phyloP scores from a whole-genome alignment of 2,329 filamentous ascomycete species.

The Xenosphaeropsis pyriputrescens region DNA sequence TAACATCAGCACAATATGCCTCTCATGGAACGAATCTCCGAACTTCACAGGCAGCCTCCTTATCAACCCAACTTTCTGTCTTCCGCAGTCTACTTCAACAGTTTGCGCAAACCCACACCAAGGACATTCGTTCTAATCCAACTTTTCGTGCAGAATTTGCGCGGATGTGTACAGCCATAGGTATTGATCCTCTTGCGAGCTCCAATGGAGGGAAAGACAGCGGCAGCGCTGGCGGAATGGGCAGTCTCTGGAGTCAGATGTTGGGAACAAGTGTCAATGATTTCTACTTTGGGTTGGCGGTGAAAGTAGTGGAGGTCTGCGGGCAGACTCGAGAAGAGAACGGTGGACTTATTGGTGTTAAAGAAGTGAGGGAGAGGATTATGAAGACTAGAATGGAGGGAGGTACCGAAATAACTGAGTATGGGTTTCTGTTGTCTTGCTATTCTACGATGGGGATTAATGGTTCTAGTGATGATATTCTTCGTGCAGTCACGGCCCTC shows the following conservation, averaged over 20 bases:
- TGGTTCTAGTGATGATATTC: conserved; percentile 59
- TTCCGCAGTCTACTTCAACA: conserved; percentile 93
- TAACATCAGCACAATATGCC: conserved; percentile 81
- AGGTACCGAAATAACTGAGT: conserved; percentile 65
- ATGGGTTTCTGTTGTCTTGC: conserved; percentile 15
- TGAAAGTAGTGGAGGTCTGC: conserved; percentile 90
- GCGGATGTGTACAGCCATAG: conserved; percentile 95
- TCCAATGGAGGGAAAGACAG: conserved; percentile 33
- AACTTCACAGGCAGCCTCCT: conserved; percentile 66
- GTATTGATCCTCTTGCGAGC: conserved; percentile 83
- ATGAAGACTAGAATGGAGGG: conserved; percentile 61
- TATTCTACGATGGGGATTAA: not conserved
- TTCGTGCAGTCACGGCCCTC: conserved; percentile 76
- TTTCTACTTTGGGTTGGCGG: conserved; percentile 95
- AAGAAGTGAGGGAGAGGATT: conserved; percentile 66
- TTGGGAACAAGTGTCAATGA: conserved; percentile 87
- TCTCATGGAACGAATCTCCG: conserved; percentile 81
- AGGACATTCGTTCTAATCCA: conserved; percentile 91
- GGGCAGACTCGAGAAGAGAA: conserved; percentile 77
- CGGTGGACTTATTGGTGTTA: conserved; percentile 75
- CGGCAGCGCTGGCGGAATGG: conserved; percentile 24
- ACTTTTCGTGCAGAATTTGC: conserved; percentile 94
- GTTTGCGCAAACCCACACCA: conserved; percentile 87
- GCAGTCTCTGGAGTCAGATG: conserved; percentile 84
- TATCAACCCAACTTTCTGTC: conserved; percentile 86